Evolutionary conservation across 148 eudicot genomes (phyloP), one percentile per base, ranked within the genome.

Genomic region (Pharnaceum exiguum): DNA sequence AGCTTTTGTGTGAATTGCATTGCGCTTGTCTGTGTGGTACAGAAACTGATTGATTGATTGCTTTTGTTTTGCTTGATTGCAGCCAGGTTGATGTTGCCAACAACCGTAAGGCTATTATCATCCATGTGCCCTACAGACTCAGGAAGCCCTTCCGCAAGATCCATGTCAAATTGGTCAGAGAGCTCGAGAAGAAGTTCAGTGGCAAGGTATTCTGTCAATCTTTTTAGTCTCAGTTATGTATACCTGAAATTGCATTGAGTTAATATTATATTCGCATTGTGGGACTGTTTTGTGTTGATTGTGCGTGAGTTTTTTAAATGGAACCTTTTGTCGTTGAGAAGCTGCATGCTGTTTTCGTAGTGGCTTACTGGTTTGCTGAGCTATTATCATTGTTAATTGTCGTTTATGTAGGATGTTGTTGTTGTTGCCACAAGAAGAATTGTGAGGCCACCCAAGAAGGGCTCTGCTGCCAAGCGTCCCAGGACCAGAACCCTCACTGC

Each of bases 111-210:
- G 95, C 95, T 70, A 84, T 81, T 52, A 81, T 89, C 29, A 76
- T 89, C 62, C 88, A 86, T 66, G 95, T 83, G 3, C 96, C 96
- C 21, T 85, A 74, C 69, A 79, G 96, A 72, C 42, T 85, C 68
- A 85, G 90, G 71, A 89, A 85, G 37, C 71, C 83, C 53, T 89
- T 80, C 72, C 96, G 94, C 64, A 89, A 89, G 75, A 79, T 89
- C 56, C 94, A 89, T 31, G 66, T 62, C 13, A 69, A 71, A 73
- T 77, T 89, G 53, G 87, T 83, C 16, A 78, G 94, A 32, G 96
- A 89, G 64, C 96, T 89, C 18, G 96, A 89, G 69, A 89, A 89
- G 77, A 85, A 89, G 80, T 89, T 89, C 80, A 89, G 96, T 55
- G 94, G 96, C 45, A 89, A 86, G 97, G 97, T 89, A 73, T 23